phyloP scores from a whole-genome alignment of 2,329 filamentous ascomycete genomes.

The Sporothrix inflata region DNA sequence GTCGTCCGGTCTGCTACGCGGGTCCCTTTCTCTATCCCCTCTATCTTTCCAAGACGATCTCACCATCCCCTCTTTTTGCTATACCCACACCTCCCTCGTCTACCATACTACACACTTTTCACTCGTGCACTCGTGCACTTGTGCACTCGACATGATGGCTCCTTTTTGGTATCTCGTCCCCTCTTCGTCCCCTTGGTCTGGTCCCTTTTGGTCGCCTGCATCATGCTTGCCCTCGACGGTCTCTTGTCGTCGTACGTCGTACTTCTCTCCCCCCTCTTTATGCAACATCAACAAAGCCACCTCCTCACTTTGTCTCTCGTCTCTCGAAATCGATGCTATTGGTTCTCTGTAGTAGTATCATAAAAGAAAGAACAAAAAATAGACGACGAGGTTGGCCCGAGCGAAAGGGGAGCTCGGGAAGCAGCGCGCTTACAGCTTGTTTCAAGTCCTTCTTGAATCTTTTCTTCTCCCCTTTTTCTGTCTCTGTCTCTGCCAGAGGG shows the following conservation, averaged over 20 bases:
- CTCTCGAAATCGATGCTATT: background rate
- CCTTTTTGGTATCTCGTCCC: background rate
- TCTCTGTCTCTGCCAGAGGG: no score
- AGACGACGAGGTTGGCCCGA: constrained; percentile 11
- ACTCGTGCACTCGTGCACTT: no score
- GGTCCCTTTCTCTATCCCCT: background rate
- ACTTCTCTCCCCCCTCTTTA: constrained; percentile 1
- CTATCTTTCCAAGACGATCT: constrained; percentile 2
- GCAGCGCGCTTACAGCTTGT: constrained; percentile 34
- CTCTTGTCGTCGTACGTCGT: constrained; percentile 11
- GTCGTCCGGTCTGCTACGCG: background rate
- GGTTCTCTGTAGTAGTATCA: background rate
- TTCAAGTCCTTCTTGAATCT: constrained; percentile 23
- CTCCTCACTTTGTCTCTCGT: background rate
- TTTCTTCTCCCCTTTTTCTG: background rate
- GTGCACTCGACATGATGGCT: background rate
- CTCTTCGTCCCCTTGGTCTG: background rate
- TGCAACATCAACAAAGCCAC: constrained; percentile 14
- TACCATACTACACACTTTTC: no score
- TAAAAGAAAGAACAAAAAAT: background rate
- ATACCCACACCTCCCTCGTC: constrained; percentile 24
- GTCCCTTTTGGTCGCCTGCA: background rate
- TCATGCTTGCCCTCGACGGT: background rate
- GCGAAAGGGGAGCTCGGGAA: constrained; percentile 2
- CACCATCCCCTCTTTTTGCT: constrained; percentile 11